These are phyloP conservation scores for Fraxinus ornus DNA, from an alignment of 305 asterid genomes.

Conservation along the genomic window DNA sequence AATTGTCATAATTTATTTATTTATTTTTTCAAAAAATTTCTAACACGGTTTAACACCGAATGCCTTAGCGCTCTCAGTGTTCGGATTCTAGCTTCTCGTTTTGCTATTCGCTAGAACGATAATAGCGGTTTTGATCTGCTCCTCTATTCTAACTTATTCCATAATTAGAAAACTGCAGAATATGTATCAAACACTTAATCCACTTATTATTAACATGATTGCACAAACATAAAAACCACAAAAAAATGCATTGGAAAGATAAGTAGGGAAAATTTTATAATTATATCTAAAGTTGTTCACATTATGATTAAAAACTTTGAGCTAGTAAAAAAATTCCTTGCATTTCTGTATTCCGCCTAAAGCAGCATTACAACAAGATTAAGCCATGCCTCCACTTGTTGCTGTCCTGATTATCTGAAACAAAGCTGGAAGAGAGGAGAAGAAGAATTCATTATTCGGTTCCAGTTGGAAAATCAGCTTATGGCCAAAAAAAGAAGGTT, in stretches of 20 bases:
- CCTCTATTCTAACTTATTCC: no score
- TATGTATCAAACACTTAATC: no score
- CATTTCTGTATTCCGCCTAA: slow-evolving; percentile 20
- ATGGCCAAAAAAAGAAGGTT: background rate
- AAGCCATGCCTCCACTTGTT: slow-evolving; percentile 74
- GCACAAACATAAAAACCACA: no score
- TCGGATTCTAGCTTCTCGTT: no score
- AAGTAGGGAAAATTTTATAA: background rate
- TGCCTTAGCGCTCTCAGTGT: no score
- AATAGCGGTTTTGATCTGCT: no score
- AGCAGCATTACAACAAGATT: background rate
- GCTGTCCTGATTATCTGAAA: slow-evolving; percentile 92
- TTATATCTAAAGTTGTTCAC: slow-evolving; percentile 1
- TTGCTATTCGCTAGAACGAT: no score
- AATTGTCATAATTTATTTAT: no score
- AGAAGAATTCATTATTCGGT: background rate
- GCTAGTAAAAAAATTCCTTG: background rate
- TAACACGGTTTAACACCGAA: no score
- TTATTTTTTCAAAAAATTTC: no score
- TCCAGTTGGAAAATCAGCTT: background rate
- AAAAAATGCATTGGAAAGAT: background rate
- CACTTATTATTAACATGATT: no score
- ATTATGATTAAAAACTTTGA: background rate
- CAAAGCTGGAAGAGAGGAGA: slow-evolving; percentile 42
- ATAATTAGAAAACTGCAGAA: no score